These are phyloP conservation scores for Hyaloscypha variabilis DNA, from an alignment of 495 filamentous ascomycete genomes.

Conservation along the genomic window DNA sequence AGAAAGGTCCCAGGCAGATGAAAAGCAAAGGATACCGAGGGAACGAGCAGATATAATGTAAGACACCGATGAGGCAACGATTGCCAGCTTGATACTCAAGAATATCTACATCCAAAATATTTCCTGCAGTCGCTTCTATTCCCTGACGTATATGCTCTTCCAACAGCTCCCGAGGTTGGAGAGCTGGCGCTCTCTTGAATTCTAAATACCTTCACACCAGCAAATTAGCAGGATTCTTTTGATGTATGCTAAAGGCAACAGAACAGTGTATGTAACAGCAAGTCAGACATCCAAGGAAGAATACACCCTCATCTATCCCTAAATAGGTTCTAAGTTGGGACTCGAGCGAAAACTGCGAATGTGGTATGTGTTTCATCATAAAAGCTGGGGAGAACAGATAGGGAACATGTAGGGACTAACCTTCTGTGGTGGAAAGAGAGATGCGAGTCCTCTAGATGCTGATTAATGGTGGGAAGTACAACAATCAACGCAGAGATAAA, in stretches of 20 bases:
- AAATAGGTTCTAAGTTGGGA: constrained; percentile 54
- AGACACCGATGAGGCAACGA: too few species aligned
- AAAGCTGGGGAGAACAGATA: constrained; percentile 31
- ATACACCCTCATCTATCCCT: constrained; percentile 56
- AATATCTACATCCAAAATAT: too few species aligned
- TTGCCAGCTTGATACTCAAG: too few species aligned
- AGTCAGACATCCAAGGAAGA: constrained; percentile 72
- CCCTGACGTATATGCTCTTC: too few species aligned
- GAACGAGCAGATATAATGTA: not conserved
- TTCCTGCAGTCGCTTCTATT: too few species aligned
- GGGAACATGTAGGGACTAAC: constrained; percentile 20
- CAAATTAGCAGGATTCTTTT: not conserved
- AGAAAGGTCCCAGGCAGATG: too few species aligned
- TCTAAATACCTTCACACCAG: not conserved
- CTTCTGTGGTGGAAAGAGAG: not conserved
- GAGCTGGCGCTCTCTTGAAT: not conserved
- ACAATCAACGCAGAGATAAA: not conserved
- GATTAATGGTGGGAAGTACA: not conserved
- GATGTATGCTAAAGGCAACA: not conserved
- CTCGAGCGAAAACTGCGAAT: constrained; percentile 75
- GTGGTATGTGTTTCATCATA: constrained; percentile 60
- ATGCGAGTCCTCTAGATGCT: not conserved
- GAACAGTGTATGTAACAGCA: not conserved
- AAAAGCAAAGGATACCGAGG: not conserved
- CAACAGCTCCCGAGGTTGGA: too few species aligned